Evolutionary conservation across 2,329 filamentous ascomycete species (phyloP).

Genomic region (Dissoconium aciculare): DNA sequence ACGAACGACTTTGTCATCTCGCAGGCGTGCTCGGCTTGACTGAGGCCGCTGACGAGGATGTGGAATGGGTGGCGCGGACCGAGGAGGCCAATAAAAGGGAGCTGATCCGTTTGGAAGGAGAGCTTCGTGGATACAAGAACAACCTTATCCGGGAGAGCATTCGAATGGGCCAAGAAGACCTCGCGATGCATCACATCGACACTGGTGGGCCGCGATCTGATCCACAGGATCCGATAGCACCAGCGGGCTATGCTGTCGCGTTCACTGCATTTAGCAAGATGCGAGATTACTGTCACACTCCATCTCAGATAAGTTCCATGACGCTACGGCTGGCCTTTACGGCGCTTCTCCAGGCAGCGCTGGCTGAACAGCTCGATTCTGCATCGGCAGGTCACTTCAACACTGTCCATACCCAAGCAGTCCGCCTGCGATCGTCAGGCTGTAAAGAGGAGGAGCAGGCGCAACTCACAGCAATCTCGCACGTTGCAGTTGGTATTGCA

Average conservation of each 20-base stretch:
- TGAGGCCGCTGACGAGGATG: conserved; percentile 51
- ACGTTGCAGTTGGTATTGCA: conserved; percentile 45
- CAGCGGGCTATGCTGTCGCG: conserved; percentile 50
- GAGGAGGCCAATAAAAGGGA: conserved; percentile 54
- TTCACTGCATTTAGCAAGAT: conserved; percentile 70
- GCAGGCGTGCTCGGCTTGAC: conserved; percentile 52
- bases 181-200: conserved; percentile 68
- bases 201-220: conserved; percentile 42
- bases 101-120: conserved; percentile 60
- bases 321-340: conserved; percentile 64
- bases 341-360: conserved; percentile 60
- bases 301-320: conserved; percentile 71
- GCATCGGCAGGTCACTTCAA: conserved; percentile 32
- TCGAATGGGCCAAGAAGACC: conserved; percentile 77
- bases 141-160: conserved; percentile 97
- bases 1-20: conserved; percentile 53
- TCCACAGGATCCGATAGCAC: conserved; percentile 10
- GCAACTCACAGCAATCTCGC: conserved; percentile 50
- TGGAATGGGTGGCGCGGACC: conserved; percentile 57
- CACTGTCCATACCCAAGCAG: conserved; percentile 43
- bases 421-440: conserved; percentile 29
- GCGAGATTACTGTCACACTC: conserved; percentile 76
- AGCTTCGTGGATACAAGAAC: conserved; percentile 87
- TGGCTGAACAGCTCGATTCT: conserved; percentile 26
- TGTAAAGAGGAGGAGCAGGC: conserved; percentile 42